Evolutionary conservation across 2,329 filamentous ascomycete species (phyloP).

Genomic region (Botrytis byssoidea): DNA sequence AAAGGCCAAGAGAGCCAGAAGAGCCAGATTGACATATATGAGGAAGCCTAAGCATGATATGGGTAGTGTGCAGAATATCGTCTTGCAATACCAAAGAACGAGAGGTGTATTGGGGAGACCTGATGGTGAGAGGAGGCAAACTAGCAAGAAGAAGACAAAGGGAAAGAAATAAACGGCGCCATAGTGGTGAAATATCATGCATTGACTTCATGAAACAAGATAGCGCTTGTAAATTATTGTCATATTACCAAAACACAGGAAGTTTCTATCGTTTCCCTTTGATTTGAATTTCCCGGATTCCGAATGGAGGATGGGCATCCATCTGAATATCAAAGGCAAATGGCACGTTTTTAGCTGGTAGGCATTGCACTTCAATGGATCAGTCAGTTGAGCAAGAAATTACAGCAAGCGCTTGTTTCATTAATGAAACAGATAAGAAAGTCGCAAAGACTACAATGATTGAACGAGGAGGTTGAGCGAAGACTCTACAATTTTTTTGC

Average conservation of each 20-base stretch:
- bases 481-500: background rate
- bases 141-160: slow-evolving; percentile 36
- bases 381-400: background rate
- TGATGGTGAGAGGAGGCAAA: slow-evolving; percentile 24
- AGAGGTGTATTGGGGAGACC: slow-evolving; percentile 45
- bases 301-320: background rate
- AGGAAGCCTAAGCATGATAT: slow-evolving; percentile 83
- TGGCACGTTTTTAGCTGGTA: background rate
- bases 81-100: slow-evolving; percentile 61
- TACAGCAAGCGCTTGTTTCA: background rate
- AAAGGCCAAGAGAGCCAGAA: slow-evolving; percentile 76
- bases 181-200: background rate
- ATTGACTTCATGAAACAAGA: slow-evolving; percentile 8
- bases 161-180: slow-evolving; percentile 18
- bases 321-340: background rate
- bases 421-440: background rate
- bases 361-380: background rate
- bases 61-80: slow-evolving; percentile 79
- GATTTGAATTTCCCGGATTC: background rate
- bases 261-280: background rate
- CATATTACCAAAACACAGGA: slow-evolving; percentile 11
- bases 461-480: background rate
- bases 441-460: background rate
- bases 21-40: slow-evolving; percentile 89
- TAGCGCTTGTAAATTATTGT: slow-evolving; percentile 20